Evolutionary conservation across 176 grass and related monocot genomes (phyloP).

Genomic region (Avena atlantica): DNA sequence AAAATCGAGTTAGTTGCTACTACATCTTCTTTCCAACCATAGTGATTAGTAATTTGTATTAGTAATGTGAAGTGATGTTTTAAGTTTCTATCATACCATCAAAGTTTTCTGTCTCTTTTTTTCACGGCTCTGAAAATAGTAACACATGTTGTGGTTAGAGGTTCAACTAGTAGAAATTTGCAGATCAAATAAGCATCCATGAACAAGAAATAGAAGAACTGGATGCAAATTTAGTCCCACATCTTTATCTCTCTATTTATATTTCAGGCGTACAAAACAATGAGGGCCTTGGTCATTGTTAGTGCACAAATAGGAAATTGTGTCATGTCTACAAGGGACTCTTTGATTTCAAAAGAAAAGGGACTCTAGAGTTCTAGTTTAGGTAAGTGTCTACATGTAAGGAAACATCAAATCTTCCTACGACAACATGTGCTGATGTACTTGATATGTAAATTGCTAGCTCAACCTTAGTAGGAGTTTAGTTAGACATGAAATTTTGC

Average conservation of each 20-base stretch:
- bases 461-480: slow-evolving; percentile 4
- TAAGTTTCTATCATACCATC: slow-evolving; percentile 3
- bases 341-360: neutral
- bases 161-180: neutral
- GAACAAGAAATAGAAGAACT: slow-evolving; percentile 2
- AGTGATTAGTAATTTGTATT: slow-evolving; percentile 11
- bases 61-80: slow-evolving; percentile 22
- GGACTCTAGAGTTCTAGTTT: slow-evolving; percentile 3
- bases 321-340: neutral
- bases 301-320: slow-evolving; percentile 2
- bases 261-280: neutral
- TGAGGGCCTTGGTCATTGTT: neutral
- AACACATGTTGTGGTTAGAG: neutral
- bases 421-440: neutral
- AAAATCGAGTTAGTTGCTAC: neutral
- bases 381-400: neutral
- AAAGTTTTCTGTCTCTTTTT: neutral
- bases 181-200: neutral
- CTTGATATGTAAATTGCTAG: slow-evolving; percentile 15
- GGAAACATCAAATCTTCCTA: slow-evolving; percentile 8
- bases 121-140: slow-evolving; percentile 26
- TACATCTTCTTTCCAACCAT: slow-evolving; percentile 9
- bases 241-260: neutral
- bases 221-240: neutral
- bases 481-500: slow-evolving; percentile 5